Percentiles rank a stretch among this genome's conserved stretches.
phyloP scores from a whole-genome alignment of 176 grass and related monocot species.

The Phragmites australis region DNA sequence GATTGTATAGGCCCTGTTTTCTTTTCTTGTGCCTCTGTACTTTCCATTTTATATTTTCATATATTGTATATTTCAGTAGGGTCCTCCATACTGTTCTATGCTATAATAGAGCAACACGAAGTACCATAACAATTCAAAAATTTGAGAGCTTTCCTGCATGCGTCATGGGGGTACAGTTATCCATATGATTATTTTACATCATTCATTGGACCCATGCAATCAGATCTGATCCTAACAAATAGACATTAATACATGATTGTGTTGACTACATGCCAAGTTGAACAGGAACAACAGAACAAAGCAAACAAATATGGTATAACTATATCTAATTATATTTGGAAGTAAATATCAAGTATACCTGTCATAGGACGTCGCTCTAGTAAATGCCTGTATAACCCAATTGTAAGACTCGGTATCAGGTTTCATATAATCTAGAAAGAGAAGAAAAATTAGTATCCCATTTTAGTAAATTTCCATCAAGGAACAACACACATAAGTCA shows the following conservation, averaged over 20 bases:
- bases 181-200: slow-evolving; percentile 31
- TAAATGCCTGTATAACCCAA: slow-evolving; percentile 97
- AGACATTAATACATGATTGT: slow-evolving; percentile 26
- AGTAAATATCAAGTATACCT: slow-evolving; percentile 54
- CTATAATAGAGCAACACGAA: slow-evolving; percentile 7
- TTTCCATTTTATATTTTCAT: not conserved
- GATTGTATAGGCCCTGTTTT: not conserved
- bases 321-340: not conserved
- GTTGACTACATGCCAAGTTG: slow-evolving; percentile 16
- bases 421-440: slow-evolving; percentile 86
- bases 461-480: slow-evolving; percentile 11
- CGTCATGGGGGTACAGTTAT: slow-evolving; percentile 11
- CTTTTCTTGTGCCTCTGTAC: not conserved
- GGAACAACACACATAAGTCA: slow-evolving; percentile 26
- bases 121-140: not conserved
- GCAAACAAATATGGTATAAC: slow-evolving; percentile 15
- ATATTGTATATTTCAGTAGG: not conserved
- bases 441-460: slow-evolving; percentile 28
- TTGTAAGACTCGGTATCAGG: slow-evolving; percentile 94
- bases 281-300: slow-evolving; percentile 30
- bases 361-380: slow-evolving; percentile 87
- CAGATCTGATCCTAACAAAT: slow-evolving; percentile 4
- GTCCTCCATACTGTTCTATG: not conserved
- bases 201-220: slow-evolving; percentile 2
- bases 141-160: slow-evolving; percentile 1